Evolutionary conservation across 2,329 filamentous ascomycete genomes (phyloP).

Genomic region (Biscogniauxia marginata): DNA sequence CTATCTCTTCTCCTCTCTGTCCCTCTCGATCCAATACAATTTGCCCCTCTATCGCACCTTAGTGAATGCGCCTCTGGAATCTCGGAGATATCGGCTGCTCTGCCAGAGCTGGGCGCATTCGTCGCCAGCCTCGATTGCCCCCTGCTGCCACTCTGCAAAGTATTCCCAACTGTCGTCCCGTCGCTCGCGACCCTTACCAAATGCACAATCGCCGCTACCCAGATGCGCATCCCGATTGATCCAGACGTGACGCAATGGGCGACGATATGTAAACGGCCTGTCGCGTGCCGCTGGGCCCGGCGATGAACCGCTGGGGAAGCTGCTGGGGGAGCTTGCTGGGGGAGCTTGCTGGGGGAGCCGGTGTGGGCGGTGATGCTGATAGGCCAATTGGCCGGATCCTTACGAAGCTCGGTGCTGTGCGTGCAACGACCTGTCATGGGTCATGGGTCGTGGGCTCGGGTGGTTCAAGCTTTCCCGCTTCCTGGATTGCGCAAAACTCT

Average conservation of each 20-base stretch:
- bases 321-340: constrained; percentile 2
- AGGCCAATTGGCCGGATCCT: constrained; percentile 24
- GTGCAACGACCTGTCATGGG: neutral
- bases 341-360: constrained; percentile 7
- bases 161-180: neutral
- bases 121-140: too few relatives aligned
- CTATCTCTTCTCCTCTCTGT: constrained; percentile 8
- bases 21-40: neutral
- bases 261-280: neutral
- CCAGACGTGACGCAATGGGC: neutral
- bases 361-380: constrained; percentile 21
- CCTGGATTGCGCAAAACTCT: neutral
- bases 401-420: constrained; percentile 1
- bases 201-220: too few relatives aligned
- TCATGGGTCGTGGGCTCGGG: too few relatives aligned
- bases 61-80: neutral
- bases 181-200: too few relatives aligned
- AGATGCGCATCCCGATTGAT: neutral
- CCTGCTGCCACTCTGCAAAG: neutral
- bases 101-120: too few relatives aligned
- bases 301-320: too few relatives aligned
- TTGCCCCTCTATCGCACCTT: neutral
- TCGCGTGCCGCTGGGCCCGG: neutral
- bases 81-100: constrained; percentile 10
- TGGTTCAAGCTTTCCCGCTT: neutral